These are phyloP conservation scores for Chaetomiaceae sp. DNA, from an alignment of 2,329 filamentous ascomycete genomes.

Conservation along the genomic window DNA sequence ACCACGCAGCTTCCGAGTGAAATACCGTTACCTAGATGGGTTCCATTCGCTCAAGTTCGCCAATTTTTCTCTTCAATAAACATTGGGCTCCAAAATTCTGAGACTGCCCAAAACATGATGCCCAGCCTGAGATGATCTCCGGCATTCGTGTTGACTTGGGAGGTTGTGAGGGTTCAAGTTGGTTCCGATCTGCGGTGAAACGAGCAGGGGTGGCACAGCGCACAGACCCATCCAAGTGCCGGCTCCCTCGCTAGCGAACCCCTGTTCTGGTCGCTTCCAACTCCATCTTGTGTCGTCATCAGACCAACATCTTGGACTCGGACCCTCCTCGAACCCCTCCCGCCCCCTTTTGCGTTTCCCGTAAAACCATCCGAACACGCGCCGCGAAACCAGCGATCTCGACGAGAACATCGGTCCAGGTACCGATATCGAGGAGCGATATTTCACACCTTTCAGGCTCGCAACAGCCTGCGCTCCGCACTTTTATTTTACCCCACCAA, in stretches of 20 bases:
- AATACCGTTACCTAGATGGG: no score
- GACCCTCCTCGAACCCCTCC: conserved; percentile 6
- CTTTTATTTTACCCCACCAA: background rate
- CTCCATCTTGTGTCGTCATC: conserved; percentile 24
- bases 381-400: background rate
- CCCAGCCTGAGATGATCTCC: no score
- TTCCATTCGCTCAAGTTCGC: no score
- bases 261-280: conserved; percentile 4
- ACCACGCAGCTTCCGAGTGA: no score
- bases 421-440: background rate
- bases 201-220: conserved; percentile 1
- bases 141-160: no score
- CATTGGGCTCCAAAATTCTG: no score
- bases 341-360: background rate
- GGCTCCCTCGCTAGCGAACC: background rate
- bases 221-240: background rate
- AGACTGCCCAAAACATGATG: no score
- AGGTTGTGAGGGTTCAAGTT: no score
- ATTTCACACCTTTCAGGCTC: background rate
- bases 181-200: no score
- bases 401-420: background rate
- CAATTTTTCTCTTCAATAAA: no score
- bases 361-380: conserved; percentile 5
- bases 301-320: conserved; percentile 24
- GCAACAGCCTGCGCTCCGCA: background rate